phyloP scores from a whole-genome alignment of 2,329 filamentous ascomycete genomes.

The Neonectria neomacrospora region DNA sequence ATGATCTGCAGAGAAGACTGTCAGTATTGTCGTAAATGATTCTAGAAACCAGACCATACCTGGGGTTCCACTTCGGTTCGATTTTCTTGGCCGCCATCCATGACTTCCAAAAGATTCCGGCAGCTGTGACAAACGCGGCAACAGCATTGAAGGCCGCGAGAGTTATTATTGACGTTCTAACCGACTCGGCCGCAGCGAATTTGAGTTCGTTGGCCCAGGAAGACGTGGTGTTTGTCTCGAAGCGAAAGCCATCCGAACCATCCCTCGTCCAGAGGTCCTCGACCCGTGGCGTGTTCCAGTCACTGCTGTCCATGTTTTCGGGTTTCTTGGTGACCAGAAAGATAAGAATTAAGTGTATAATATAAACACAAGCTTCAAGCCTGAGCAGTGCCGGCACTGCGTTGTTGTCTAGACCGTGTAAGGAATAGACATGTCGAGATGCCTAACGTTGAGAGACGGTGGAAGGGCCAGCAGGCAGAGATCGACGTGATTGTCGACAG shows the following conservation, averaged over 20 bases:
- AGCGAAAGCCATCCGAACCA: slow-evolving; percentile 44
- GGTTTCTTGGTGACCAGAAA: slow-evolving; percentile 10
- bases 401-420: slow-evolving; percentile 29
- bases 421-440: slow-evolving; percentile 38
- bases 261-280: slow-evolving; percentile 31
- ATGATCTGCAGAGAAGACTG: slow-evolving; percentile 44
- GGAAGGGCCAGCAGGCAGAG: not conserved
- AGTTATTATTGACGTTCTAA: slow-evolving; percentile 70
- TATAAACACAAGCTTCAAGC: slow-evolving; percentile 36
- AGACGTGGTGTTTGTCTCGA: slow-evolving; percentile 56
- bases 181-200: slow-evolving; percentile 65
- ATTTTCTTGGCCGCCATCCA: slow-evolving; percentile 59
- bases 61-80: slow-evolving; percentile 54
- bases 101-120: slow-evolving; percentile 67
- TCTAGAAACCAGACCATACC: slow-evolving; percentile 46
- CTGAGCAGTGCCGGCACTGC: slow-evolving; percentile 44
- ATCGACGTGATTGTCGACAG: not conserved
- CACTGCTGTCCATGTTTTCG: slow-evolving; percentile 26
- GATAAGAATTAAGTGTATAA: slow-evolving; percentile 15
- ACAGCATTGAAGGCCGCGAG: slow-evolving; percentile 70
- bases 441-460: slow-evolving; percentile 5
- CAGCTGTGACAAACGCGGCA: slow-evolving; percentile 65
- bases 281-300: slow-evolving; percentile 26
- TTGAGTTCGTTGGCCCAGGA: slow-evolving; percentile 62
- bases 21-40: slow-evolving; percentile 21